These are phyloP conservation scores for Peronospora destructor DNA, from an alignment of 352 stramenopile species.

Conservation along the genomic window DNA sequence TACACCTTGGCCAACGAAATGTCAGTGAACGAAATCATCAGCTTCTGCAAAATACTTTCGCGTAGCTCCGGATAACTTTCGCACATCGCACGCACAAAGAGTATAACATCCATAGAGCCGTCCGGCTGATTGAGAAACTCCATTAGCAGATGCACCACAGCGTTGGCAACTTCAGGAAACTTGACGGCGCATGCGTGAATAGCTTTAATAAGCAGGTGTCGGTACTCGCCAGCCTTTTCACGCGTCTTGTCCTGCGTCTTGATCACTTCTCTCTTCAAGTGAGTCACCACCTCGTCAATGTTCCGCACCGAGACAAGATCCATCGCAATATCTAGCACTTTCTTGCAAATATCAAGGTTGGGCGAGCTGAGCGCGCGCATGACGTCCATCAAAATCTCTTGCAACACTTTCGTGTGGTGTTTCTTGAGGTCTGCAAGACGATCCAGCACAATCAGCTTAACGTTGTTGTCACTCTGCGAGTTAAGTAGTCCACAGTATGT, in stretches of 20 bases:
- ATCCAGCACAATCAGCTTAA: conserved; percentile 99
- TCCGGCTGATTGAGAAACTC: conserved; percentile 95
- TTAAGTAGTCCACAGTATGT: conserved; percentile 97
- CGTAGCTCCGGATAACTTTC: conserved; percentile 94
- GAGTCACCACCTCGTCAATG: conserved; percentile 94
- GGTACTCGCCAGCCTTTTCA: conserved; percentile 95
- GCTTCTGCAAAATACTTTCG: conserved; percentile 89
- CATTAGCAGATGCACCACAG: conserved; percentile 98
- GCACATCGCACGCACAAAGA: conserved; percentile 98
- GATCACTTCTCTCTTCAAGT: conserved; percentile 88
- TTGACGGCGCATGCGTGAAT: conserved; percentile 97
- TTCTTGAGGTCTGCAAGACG: conserved; percentile 96
- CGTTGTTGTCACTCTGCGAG: conserved; percentile 99
- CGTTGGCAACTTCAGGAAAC: conserved; percentile 96
- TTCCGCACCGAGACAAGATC: conserved; percentile 95
- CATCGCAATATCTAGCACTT: conserved; percentile 97
- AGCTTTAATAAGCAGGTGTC: conserved; percentile 94
- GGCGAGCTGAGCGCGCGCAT: conserved; percentile 93
- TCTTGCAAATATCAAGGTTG: conserved; percentile 98
- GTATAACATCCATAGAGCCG: conserved; percentile 96
- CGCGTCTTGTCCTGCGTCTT: conserved; percentile 86
- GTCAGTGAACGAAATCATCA: conserved; percentile 91
- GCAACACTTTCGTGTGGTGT: conserved; percentile 94
- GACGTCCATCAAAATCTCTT: conserved; percentile 99
- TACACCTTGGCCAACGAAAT: conserved; percentile 94